A percentile compares a stretch with the other conserved stretches of the same genome.
phyloP scores from a whole-genome alignment of 768 basidiomycete species.

The Pleurotus tuoliensis region DNA sequence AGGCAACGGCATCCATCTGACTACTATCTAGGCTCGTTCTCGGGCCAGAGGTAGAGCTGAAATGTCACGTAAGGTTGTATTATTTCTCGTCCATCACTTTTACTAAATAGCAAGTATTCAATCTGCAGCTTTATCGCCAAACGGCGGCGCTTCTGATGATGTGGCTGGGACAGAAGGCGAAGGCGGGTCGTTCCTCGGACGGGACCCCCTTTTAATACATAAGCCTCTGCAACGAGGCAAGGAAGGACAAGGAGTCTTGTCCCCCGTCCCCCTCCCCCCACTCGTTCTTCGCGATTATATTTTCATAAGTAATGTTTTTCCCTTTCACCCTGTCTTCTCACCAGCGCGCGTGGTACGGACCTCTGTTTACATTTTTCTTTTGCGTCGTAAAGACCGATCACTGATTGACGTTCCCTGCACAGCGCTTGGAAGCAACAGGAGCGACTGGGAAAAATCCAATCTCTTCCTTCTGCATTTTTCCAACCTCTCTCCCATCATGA shows the following conservation, averaged over 20 bases:
- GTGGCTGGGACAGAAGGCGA: slow-evolving; percentile 1
- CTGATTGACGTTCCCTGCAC: neutral
- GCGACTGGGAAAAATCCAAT: slow-evolving; percentile 1
- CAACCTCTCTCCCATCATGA: neutral
- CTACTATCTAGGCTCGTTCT: slow-evolving; percentile 2
- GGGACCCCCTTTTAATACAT: neutral
- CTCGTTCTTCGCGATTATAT: neutral
- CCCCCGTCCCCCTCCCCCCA: slow-evolving; percentile 1
- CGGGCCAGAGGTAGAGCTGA: neutral
- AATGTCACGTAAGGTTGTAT: slow-evolving; percentile 5
- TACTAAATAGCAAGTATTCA: neutral
- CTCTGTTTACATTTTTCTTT: neutral
- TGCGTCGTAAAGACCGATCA: neutral
- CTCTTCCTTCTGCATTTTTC: slow-evolving; percentile 2
- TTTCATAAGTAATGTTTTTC: slow-evolving; percentile 6
- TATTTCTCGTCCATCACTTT: slow-evolving; percentile 3
- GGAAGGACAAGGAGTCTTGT: neutral
- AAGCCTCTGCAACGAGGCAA: slow-evolving; percentile 3
- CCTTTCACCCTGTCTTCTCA: slow-evolving; percentile 4
- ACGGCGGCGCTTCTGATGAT: neutral
- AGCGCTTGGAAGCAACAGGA: slow-evolving; percentile 7
- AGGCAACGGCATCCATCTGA: neutral
- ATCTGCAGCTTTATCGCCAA: neutral
- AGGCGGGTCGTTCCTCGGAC: slow-evolving; percentile 2
- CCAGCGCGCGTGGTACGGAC: slow-evolving; percentile 5